phyloP scores from a whole-genome alignment of 2,329 filamentous ascomycete species.

The Colletotrichum somersetense region DNA sequence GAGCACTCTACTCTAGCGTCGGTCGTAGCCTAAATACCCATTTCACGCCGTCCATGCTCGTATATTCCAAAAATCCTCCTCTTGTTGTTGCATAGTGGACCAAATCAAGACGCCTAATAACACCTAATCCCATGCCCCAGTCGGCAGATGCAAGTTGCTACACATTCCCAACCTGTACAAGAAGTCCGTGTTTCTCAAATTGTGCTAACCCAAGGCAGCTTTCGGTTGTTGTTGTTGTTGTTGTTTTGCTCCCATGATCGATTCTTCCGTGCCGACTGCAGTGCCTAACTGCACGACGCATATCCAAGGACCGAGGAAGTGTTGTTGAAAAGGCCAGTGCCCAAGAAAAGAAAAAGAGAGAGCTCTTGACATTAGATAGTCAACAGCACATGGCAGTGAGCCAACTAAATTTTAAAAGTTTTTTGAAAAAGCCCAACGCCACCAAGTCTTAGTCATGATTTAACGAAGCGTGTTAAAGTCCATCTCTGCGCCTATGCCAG shows the following conservation, averaged over 20 bases:
- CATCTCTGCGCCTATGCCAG: constrained; percentile 40
- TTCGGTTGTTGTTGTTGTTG: neutral
- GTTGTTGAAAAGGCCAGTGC: constrained; percentile 3
- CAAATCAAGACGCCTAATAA: constrained; percentile 17
- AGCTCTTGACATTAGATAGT: constrained; percentile 15
- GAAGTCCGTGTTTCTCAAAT: constrained; percentile 12
- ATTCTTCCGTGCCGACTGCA: constrained; percentile 2
- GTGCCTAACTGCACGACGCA: constrained; percentile 24
- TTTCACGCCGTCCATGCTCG: constrained; percentile 18
- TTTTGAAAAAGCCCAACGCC: neutral
- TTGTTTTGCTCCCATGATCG: neutral
- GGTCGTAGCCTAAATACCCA: constrained; percentile 25
- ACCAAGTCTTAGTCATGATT: neutral
- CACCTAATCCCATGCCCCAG: constrained; percentile 32
- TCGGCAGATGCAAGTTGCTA: constrained; percentile 30
- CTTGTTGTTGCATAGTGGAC: constrained; percentile 21
- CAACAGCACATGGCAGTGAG: neutral
- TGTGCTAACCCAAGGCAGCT: neutral
- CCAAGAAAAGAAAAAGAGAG: constrained; percentile 11
- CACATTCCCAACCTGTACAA: constrained; percentile 14
- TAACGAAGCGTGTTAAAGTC: constrained; percentile 40
- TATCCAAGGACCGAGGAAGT: constrained; percentile 7
- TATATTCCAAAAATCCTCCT: constrained; percentile 26
- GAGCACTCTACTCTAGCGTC: constrained; percentile 18
- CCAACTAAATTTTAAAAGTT: neutral